Conservation (phyloP, 768 basidiomycete genomes). For the Macrolepiota albuminosa region DNA sequence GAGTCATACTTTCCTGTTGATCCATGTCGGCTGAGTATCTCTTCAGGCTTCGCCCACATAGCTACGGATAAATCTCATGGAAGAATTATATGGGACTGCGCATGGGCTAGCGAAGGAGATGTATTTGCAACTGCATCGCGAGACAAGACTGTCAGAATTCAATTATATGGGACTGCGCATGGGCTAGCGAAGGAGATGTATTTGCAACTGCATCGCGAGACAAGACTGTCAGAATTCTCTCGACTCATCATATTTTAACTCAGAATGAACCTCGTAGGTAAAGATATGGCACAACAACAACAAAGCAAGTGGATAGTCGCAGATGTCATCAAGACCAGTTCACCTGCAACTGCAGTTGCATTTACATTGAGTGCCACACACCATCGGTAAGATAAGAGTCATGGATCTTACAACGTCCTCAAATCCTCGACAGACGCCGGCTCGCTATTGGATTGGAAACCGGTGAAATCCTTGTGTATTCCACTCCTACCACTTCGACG, state of each 20-base stretch:
- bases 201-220: conserved; percentile 96
- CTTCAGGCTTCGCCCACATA: conserved; percentile 57
- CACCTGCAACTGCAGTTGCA: conserved; percentile 82
- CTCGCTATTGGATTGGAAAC: conserved; percentile 85
- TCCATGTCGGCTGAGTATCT: background rate
- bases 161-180: conserved; percentile 95
- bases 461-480: conserved; percentile 68
- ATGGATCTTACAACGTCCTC: background rate
- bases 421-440: conserved; percentile 31
- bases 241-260: background rate
- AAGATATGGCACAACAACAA: conserved; percentile 66
- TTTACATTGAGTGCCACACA: conserved; percentile 33
- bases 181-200: conserved; percentile 68
- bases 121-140: conserved; percentile 91
- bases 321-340: conserved; percentile 61
- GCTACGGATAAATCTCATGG: conserved; percentile 80
- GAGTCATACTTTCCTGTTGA: conserved; percentile 7
- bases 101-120: conserved; percentile 74
- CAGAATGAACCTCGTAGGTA: conserved; percentile 42
- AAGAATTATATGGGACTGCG: conserved; percentile 95
- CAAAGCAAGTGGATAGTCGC: conserved; percentile 49
- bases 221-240: conserved; percentile 64
- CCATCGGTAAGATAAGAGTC: conserved; percentile 31
- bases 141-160: conserved; percentile 78
- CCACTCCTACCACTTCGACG: conserved; percentile 24